A percentile compares a stretch with the other conserved stretches of the same genome.
These are phyloP conservation scores for Zea luxurians DNA, from an alignment of 176 grass and related monocot species.

Conservation along the genomic window DNA sequence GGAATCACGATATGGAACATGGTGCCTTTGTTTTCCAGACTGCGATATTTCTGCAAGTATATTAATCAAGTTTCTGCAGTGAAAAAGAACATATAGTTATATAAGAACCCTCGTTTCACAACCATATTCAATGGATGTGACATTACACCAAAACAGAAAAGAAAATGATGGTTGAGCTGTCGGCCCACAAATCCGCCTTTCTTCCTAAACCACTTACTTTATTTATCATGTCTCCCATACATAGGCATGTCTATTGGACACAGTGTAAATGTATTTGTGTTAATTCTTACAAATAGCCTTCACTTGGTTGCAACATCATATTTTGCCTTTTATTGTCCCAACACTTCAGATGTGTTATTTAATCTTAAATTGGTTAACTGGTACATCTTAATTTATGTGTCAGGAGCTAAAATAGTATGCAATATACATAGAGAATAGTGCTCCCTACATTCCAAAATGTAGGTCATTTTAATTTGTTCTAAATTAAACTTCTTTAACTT, in stretches of 20 bases:
- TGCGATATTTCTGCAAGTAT: slow-evolving; percentile 91
- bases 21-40: slow-evolving; percentile 85
- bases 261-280: background rate
- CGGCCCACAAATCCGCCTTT: background rate
- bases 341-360: background rate
- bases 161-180: background rate
- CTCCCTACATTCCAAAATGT: background rate
- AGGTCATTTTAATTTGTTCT: background rate
- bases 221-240: background rate
- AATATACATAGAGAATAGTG: background rate
- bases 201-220: background rate
- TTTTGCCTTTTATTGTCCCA: background rate
- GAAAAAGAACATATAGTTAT: slow-evolving; percentile 20
- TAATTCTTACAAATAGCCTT: background rate
- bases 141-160: background rate
- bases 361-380: background rate
- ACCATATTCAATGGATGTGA: background rate
- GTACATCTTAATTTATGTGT: background rate
- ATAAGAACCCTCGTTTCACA: slow-evolving; percentile 32
- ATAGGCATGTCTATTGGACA: background rate
- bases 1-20: slow-evolving; percentile 95
- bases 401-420: background rate
- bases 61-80: slow-evolving; percentile 90
- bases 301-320: background rate
- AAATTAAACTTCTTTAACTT: background rate